A percentile compares a stretch with the other conserved stretches of the same genome.
Evolutionary conservation across 202 grass and related monocot genomes (phyloP).

Genomic region (Schoenoplectus triqueter): DNA sequence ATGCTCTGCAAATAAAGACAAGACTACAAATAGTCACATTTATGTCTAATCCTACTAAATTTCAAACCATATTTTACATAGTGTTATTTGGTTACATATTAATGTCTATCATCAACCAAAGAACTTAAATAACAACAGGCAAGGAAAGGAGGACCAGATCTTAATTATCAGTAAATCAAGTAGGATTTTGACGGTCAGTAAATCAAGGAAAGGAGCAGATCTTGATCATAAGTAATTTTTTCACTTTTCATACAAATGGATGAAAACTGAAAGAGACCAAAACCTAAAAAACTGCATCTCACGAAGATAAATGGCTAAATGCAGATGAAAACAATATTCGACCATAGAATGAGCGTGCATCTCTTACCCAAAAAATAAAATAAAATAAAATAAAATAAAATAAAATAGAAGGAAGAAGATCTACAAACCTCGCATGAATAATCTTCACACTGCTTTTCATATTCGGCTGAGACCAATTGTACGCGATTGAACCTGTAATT

Average conservation of each 20-base stretch:
- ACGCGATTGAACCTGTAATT: slow-evolving; percentile 81
- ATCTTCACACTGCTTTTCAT: slow-evolving; percentile 99
- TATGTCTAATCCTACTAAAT: not conserved
- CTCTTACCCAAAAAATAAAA: not conserved
- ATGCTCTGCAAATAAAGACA: not conserved
- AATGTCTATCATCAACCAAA: not conserved
- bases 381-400: not conserved
- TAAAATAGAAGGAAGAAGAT: not conserved
- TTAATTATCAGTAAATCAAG: not conserved
- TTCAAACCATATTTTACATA: not conserved
- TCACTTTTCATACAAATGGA: not conserved
- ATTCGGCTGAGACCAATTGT: slow-evolving; percentile 89
- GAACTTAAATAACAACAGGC: not conserved
- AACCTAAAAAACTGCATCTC: not conserved
- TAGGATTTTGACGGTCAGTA: no score
- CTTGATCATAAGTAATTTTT: not conserved
- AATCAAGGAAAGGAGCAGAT: no score
- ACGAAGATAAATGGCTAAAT: not conserved
- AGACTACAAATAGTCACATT: not conserved
- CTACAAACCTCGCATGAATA: slow-evolving; percentile 89
- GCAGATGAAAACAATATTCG: not conserved
- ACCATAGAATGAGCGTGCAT: not conserved
- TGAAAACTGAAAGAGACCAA: not conserved
- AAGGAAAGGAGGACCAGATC: not conserved
- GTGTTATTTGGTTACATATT: not conserved